Evolutionary conservation across 116 monocot species (phyloP).

Genomic region (Zostera marina): DNA sequence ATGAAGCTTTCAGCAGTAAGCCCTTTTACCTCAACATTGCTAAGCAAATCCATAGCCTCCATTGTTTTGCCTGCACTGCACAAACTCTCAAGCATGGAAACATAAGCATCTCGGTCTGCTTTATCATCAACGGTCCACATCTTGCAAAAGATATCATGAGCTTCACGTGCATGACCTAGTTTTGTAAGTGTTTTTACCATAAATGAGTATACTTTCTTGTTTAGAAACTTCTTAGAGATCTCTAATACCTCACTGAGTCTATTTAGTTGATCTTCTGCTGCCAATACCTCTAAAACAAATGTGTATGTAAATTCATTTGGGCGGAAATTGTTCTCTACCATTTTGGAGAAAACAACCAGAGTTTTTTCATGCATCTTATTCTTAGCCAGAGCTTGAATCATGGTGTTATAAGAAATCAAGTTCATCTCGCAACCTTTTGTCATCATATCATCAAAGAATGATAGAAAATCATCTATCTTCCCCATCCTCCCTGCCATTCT

Average conservation of each 20-base stretch:
- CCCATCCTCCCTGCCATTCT: slow-evolving; percentile 75
- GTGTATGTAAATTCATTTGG: slow-evolving; percentile 90
- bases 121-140: slow-evolving; percentile 68
- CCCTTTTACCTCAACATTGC: slow-evolving; percentile 69
- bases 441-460: slow-evolving; percentile 67
- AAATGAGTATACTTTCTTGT: slow-evolving; percentile 41
- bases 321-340: slow-evolving; percentile 59
- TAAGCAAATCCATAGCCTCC: slow-evolving; percentile 80
- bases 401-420: slow-evolving; percentile 73
- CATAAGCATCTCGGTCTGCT: slow-evolving; percentile 58
- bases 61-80: slow-evolving; percentile 59
- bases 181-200: slow-evolving; percentile 63
- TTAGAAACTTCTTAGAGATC: slow-evolving; percentile 56
- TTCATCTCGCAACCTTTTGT: slow-evolving; percentile 44
- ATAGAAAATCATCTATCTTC: slow-evolving; percentile 39
- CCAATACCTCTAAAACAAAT: slow-evolving; percentile 46
- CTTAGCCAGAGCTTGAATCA: slow-evolving; percentile 76
- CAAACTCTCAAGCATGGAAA: slow-evolving; percentile 74
- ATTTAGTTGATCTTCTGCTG: slow-evolving; percentile 41
- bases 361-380: slow-evolving; percentile 59
- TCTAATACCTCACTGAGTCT: slow-evolving; percentile 58
- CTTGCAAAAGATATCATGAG: slow-evolving; percentile 70
- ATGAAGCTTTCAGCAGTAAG: slow-evolving; percentile 49
- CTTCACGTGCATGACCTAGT: slow-evolving; percentile 70
- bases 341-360: slow-evolving; percentile 63